Evolutionary conservation across 495 filamentous ascomycete species (phyloP).

Genomic region (Articulospora tetracladia): DNA sequence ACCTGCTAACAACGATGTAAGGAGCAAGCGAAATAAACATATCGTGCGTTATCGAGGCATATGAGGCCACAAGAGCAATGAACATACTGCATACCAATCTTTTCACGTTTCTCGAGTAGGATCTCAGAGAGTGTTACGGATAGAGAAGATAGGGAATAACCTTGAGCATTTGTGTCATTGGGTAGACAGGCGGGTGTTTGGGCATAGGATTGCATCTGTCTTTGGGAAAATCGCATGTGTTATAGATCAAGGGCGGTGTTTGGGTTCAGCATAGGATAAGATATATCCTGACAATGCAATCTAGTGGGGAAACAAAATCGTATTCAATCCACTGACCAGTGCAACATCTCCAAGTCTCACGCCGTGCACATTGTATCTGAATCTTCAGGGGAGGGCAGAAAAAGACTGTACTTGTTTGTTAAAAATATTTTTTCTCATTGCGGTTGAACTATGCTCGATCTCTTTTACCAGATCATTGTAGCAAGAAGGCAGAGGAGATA

Average conservation of each 20-base stretch:
- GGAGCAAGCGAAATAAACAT: slow-evolving; percentile 99
- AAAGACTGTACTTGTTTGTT: too few relatives aligned
- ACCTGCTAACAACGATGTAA: slow-evolving; percentile 31
- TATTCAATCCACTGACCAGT: too few relatives aligned
- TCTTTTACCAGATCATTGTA: too few relatives aligned
- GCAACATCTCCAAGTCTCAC: too few relatives aligned
- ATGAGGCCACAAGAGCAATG: slow-evolving; percentile 85
- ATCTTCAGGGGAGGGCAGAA: too few relatives aligned
- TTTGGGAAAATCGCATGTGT: neutral
- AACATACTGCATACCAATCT: slow-evolving; percentile 93
- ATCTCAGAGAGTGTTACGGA: neutral
- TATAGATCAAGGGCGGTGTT: neutral
- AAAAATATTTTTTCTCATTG: too few relatives aligned
- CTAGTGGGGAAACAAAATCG: too few relatives aligned
- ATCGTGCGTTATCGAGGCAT: slow-evolving; percentile 89
- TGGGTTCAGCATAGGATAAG: neutral
- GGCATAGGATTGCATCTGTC: neutral
- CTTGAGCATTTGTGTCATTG: too few relatives aligned
- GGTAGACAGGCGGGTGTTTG: neutral
- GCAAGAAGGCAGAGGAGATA: too few relatives aligned
- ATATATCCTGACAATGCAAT: neutral
- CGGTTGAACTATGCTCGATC: too few relatives aligned
- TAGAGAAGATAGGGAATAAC: too few relatives aligned
- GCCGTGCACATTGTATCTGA: too few relatives aligned
- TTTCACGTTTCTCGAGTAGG: slow-evolving; percentile 60